Evolutionary conservation across 169 alveolate genomes (phyloP).

Genomic region (Condylostoma magnum): DNA sequence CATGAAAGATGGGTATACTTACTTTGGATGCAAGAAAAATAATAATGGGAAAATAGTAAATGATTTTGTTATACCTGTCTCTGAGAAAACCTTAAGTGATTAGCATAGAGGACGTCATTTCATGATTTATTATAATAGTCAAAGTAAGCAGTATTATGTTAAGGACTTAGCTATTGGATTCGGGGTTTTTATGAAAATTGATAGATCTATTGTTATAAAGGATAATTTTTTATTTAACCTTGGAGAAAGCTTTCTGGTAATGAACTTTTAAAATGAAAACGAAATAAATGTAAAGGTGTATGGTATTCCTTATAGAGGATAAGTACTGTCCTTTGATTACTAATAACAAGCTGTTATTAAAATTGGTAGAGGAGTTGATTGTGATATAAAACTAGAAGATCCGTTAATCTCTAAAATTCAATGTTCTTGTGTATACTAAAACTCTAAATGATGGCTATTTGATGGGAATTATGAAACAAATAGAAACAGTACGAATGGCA

Average conservation of each 20-base stretch:
- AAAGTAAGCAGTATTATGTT: slow-evolving; percentile 43
- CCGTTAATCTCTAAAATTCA: slow-evolving; percentile 51
- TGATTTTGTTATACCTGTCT: slow-evolving; percentile 58
- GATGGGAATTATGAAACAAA: slow-evolving; percentile 48
- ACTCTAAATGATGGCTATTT: slow-evolving; percentile 45
- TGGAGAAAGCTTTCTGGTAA: slow-evolving; percentile 72
- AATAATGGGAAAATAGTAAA: slow-evolving; percentile 30
- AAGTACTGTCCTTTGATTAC: slow-evolving; percentile 30
- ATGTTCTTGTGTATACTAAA: slow-evolving; percentile 21
- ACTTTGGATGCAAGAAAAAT: slow-evolving; percentile 59
- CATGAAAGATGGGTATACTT: slow-evolving; percentile 50
- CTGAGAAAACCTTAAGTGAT: slow-evolving; percentile 45
- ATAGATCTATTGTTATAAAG: slow-evolving; percentile 46
- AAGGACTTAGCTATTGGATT: slow-evolving; percentile 77
- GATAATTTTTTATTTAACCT: slow-evolving; percentile 68
- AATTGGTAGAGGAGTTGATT: slow-evolving; percentile 36
- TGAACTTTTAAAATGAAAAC: slow-evolving; percentile 32
- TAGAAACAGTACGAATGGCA: slow-evolving; percentile 57
- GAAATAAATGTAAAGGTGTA: slow-evolving; percentile 40
- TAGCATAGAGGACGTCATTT: slow-evolving; percentile 59
- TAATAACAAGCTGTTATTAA: slow-evolving; percentile 1
- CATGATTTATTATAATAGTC: slow-evolving; percentile 38
- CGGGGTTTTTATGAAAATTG: slow-evolving; percentile 72
- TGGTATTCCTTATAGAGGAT: slow-evolving; percentile 62
- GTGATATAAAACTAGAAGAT: slow-evolving; percentile 58